These are phyloP conservation scores for Grosmannia serpens DNA, from an alignment of 2,329 filamentous ascomycete species.

Conservation along the genomic window DNA sequence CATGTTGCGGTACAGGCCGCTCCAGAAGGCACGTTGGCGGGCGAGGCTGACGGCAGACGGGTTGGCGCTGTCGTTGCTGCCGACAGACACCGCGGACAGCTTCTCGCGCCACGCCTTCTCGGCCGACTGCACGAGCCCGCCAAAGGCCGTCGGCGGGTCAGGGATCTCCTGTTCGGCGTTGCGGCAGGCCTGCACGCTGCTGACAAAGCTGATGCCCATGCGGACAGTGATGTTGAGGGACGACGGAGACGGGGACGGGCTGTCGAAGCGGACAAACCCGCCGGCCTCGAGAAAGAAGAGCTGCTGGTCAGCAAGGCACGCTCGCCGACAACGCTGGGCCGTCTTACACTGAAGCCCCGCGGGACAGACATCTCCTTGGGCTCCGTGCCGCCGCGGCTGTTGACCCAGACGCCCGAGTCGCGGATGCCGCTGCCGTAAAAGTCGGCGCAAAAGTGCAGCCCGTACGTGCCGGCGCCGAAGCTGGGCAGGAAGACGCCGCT, in stretches of 20 bases:
- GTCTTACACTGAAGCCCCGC: too few species aligned
- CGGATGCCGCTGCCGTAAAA: constrained; percentile 32
- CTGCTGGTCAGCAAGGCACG: constrained; percentile 22
- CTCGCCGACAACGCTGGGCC: constrained; percentile 23
- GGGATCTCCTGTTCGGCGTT: constrained; percentile 55
- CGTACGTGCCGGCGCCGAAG: constrained; percentile 48
- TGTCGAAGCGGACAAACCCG: constrained; percentile 44
- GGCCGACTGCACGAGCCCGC: constrained; percentile 31
- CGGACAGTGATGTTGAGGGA: constrained; percentile 38
- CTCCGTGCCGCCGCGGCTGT: constrained; percentile 27
- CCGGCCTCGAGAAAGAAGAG: constrained; percentile 36
- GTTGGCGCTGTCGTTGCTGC: constrained; percentile 34
- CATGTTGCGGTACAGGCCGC: constrained; percentile 55
- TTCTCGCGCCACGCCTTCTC: constrained; percentile 46
- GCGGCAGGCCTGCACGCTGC: constrained; percentile 45
- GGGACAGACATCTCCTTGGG: too few species aligned
- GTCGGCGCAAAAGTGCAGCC: constrained; percentile 49
- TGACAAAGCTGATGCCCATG: constrained; percentile 54
- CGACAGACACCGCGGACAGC: constrained; percentile 38
- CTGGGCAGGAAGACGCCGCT: constrained; percentile 48
- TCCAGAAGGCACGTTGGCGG: constrained; percentile 58
- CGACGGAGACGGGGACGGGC: constrained; percentile 21
- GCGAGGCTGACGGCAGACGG: too few species aligned
- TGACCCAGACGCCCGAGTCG: constrained; percentile 27
- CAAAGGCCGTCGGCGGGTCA: constrained; percentile 46